phyloP scores from a whole-genome alignment of 2,329 filamentous ascomycete genomes.

The Setomelanomma holmii region DNA sequence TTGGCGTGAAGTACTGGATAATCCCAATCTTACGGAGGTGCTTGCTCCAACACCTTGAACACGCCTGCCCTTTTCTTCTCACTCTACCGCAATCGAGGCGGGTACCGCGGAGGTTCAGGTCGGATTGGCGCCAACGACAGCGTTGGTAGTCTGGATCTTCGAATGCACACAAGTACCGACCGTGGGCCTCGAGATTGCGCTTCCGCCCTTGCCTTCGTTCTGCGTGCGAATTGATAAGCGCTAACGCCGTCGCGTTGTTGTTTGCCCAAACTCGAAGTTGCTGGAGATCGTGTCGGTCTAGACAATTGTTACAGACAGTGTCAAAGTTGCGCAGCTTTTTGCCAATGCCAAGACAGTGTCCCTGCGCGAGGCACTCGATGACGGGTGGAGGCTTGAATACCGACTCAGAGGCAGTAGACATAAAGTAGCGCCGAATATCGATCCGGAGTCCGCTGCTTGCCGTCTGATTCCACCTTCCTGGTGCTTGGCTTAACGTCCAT shows the following conservation, averaged over 20 bases:
- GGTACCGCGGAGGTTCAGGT: constrained; percentile 34
- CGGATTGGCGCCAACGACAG: constrained; percentile 31
- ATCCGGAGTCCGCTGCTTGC: constrained; percentile 18
- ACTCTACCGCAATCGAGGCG: constrained; percentile 27
- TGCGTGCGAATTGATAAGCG: constrained; percentile 27
- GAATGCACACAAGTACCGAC: constrained; percentile 32
- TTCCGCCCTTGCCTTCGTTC: constrained; percentile 26
- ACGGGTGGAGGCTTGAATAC: constrained; percentile 33
- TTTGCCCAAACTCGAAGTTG: constrained; percentile 30
- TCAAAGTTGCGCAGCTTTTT: constrained; percentile 30
- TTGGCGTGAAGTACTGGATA: constrained; percentile 36
- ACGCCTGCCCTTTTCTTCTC: constrained; percentile 29
- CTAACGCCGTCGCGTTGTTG: constrained; percentile 17
- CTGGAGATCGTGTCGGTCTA: constrained; percentile 32
- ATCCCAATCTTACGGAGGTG: constrained; percentile 31
- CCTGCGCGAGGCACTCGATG: constrained; percentile 28
- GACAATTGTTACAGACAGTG: constrained; percentile 30
- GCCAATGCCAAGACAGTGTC: constrained; percentile 35
- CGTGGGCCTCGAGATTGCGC: constrained; percentile 30
- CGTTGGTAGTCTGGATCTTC: constrained; percentile 36
- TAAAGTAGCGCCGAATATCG: constrained; percentile 23
- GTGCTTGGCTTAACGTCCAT: constrained; percentile 26
- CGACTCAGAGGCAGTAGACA: constrained; percentile 20
- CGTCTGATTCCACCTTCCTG: constrained; percentile 17
- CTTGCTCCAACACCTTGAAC: constrained; percentile 31